These are phyloP conservation scores for Pleurotus tuoliensis DNA, from an alignment of 768 basidiomycete species.

Conservation along the genomic window DNA sequence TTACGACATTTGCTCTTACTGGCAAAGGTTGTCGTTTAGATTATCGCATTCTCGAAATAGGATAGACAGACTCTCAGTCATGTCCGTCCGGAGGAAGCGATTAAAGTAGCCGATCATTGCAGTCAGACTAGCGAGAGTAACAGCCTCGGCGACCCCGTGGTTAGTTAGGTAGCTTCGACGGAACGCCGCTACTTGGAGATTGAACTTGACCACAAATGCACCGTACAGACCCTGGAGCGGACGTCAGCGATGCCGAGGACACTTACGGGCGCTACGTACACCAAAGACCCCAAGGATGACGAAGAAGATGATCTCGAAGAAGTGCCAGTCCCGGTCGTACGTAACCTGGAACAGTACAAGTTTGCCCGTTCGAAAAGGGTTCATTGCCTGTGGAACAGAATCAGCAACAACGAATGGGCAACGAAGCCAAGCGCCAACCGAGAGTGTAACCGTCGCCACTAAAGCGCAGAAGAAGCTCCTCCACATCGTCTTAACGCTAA, in stretches of 20 bases:
- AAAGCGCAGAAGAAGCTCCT: slow-evolving; percentile 95
- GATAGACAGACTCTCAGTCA: slow-evolving; percentile 95
- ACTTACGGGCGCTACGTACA: slow-evolving; percentile 38
- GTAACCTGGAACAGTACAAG: slow-evolving; percentile 98
- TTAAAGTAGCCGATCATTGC: slow-evolving; percentile 94
- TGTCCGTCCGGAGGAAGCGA: slow-evolving; percentile 91
- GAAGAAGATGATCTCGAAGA: slow-evolving; percentile 97
- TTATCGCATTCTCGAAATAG: slow-evolving; percentile 96
- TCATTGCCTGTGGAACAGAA: slow-evolving; percentile 72
- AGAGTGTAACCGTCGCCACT: slow-evolving; percentile 92
- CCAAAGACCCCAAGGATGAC: slow-evolving; percentile 95
- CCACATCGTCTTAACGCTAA: slow-evolving; percentile 99
- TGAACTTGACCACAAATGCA: slow-evolving; percentile 95
- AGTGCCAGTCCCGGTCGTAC: slow-evolving; percentile 97
- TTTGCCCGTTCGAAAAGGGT: slow-evolving; percentile 96
- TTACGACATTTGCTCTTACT: slow-evolving; percentile 55
- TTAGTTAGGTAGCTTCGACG: slow-evolving; percentile 84
- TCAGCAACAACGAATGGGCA: not conserved
- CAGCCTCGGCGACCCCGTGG: slow-evolving; percentile 86
- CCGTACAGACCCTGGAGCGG: slow-evolving; percentile 84
- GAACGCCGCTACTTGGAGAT: slow-evolving; percentile 92
- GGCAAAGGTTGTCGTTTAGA: slow-evolving; percentile 92
- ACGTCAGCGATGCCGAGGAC: not conserved
- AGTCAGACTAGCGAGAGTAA: slow-evolving; percentile 81
- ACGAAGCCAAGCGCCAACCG: slow-evolving; percentile 52